Evolutionary conservation across 306 rosid species (phyloP).

Genomic region (Datisca glomerata): DNA sequence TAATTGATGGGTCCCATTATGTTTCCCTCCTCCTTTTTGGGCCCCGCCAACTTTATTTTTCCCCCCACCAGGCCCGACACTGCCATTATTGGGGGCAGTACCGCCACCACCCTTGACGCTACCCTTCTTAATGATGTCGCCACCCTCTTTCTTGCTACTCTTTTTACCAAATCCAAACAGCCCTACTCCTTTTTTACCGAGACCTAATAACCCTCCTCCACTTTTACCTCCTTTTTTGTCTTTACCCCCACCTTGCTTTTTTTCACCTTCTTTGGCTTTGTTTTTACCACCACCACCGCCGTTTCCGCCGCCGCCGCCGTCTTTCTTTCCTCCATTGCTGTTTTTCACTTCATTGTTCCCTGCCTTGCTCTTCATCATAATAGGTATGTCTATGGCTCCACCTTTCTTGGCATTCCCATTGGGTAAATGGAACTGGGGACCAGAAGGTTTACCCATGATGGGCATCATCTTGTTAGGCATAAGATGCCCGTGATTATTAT

Average conservation of each 20-base stretch:
- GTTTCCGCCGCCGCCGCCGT: conserved; percentile 10
- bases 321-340: conserved; percentile 35
- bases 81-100: conserved; percentile 24
- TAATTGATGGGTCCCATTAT: conserved; percentile 13
- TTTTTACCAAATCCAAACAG: conserved; percentile 17
- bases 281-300: conserved; percentile 28
- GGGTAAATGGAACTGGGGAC: conserved; percentile 23
- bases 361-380: conserved; percentile 35
- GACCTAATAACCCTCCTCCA: conserved; percentile 18
- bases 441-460: conserved; percentile 14
- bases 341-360: conserved; percentile 34
- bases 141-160: conserved; percentile 29
- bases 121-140: conserved; percentile 12
- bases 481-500: conserved; percentile 38
- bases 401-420: conserved; percentile 58
- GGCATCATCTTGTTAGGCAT: conserved; percentile 21
- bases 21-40: conserved; percentile 30
- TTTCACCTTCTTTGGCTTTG: conserved; percentile 12
- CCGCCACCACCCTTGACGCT: neutral
- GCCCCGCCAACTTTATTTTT: conserved; percentile 28
- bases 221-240: conserved; percentile 24
- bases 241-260: conserved; percentile 32
- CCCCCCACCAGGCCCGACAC: conserved; percentile 24
- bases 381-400: conserved; percentile 51
- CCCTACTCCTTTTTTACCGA: conserved; percentile 5